These are phyloP conservation scores for Pichia deserticola DNA, from an alignment of 805 yeast species.

Conservation along the genomic window DNA sequence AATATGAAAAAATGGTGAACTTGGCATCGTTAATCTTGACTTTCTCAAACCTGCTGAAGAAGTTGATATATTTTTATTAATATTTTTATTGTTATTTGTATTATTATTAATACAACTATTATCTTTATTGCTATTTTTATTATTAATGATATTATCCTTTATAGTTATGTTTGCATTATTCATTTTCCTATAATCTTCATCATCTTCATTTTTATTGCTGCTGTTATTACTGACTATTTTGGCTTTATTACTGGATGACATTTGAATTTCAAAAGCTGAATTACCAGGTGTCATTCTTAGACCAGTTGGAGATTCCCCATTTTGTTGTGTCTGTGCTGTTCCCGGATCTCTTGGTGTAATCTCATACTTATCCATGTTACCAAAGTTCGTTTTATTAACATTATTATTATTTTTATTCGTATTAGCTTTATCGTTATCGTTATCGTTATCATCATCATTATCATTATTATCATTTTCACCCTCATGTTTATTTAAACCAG, in stretches of 20 bases:
- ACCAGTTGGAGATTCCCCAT: conserved; percentile 9
- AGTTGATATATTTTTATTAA: no score
- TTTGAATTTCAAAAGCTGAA: not conserved
- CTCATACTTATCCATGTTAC: conserved; percentile 15
- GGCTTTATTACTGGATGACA: not conserved
- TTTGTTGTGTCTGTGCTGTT: conserved; percentile 21
- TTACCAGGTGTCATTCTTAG: not conserved
- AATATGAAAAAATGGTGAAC: conserved; percentile 26
- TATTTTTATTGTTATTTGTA: no score
- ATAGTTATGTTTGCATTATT: no score
- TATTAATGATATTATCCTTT: no score
- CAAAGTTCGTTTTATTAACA: not conserved
- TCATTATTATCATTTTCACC: not conserved
- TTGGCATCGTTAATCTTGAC: conserved; percentile 22
- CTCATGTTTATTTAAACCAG: no score
- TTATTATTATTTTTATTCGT: not conserved
- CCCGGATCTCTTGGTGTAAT: conserved; percentile 27
- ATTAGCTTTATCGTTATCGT: no score
- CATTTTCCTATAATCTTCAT: no score
- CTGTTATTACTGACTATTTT: not conserved
- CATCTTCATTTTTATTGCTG: no score
- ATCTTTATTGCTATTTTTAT: no score
- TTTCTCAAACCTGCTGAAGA: not conserved
- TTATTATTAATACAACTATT: no score
- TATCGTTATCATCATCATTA: not conserved